A percentile compares a stretch with the other conserved stretches of the same genome.
These are phyloP conservation scores for Fraxinus nigra DNA, from an alignment of 305 asterid species.

Conservation along the genomic window DNA sequence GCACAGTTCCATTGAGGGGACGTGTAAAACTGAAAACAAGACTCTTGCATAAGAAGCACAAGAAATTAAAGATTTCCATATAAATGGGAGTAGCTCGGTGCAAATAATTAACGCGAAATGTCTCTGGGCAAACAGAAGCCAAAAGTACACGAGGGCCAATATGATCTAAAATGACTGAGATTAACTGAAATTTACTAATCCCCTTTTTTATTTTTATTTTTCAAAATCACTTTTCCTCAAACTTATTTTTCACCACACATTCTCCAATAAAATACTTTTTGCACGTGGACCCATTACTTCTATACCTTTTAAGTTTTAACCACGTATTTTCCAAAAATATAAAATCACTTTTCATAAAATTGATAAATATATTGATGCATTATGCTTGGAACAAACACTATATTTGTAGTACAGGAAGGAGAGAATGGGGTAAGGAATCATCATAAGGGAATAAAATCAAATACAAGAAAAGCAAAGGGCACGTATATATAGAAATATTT, in stretches of 20 bases:
- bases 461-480: too few species aligned
- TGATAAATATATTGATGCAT: not conserved
- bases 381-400: not conserved
- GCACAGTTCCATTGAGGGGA: conserved; percentile 4
- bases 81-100: not conserved
- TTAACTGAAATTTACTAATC: not conserved
- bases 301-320: not conserved
- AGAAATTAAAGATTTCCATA: not conserved
- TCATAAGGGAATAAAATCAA: not conserved
- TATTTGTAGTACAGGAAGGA: not conserved
- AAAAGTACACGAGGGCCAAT: not conserved
- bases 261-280: not conserved
- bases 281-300: not conserved
- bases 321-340: not conserved
- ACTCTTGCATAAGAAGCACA: not conserved
- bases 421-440: not conserved
- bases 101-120: not conserved
- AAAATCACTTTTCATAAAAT: not conserved
- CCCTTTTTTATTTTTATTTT: not conserved
- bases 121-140: not conserved
- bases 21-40: conserved; percentile 2
- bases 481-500: not conserved
- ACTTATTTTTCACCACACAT: not conserved
- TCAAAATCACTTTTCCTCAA: not conserved
- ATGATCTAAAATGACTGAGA: not conserved